Base-by-base conservation (phyloP, 2,329 filamentous ascomycete species). In the Sphaerulina populicola region DNA sequence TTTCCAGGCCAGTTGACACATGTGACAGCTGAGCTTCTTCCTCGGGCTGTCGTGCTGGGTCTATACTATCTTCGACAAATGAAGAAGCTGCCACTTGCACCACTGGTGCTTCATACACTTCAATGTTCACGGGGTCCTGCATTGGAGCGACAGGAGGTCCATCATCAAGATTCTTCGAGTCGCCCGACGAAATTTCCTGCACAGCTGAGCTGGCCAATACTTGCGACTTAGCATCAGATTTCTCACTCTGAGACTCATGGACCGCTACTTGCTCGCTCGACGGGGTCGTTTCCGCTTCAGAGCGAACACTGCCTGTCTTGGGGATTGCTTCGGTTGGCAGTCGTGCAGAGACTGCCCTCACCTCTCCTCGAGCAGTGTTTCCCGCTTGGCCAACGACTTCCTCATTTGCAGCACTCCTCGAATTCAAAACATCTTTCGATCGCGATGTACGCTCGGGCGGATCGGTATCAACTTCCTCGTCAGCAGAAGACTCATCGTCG, bases 21-120 rank as follows among this genome's bases (percentile, higher is more conserved):
- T 42, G 46, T 30, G 30, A 45, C 33, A 47, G 36, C 39, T 60
- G 54, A 18, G 60, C 60, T 8, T 59, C 35, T 10, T 57, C 51
- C 15, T 35, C 38, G 15, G 29, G n/a, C 42, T 35, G 29, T 41
- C 53, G 39, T 39, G 40, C 31, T 29, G 15, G 2, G 15, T 27
- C 31, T 30, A 15, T 14, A 14, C 29, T 47, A 11, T 47, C 39
- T 36, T 47, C 39, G 5, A 42, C 33, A 18, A 47, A 39, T 4
- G 52, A 48, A 11, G 44, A 51, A 6, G 7, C 33, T 35, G 33
- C 31, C n/a, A 48, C 27, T 35, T 46, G 49, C 8, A 47, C 37
- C 14, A 46, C 35, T 4, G 33, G 33, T 15, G 4, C 4, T n/a
- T n/a, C 10, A 11, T 35, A 4, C 31, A 35, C 7, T 35, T 35